Base-by-base conservation (phyloP, 805 yeast genomes). In the Ogataea parapolymorpha region DNA sequence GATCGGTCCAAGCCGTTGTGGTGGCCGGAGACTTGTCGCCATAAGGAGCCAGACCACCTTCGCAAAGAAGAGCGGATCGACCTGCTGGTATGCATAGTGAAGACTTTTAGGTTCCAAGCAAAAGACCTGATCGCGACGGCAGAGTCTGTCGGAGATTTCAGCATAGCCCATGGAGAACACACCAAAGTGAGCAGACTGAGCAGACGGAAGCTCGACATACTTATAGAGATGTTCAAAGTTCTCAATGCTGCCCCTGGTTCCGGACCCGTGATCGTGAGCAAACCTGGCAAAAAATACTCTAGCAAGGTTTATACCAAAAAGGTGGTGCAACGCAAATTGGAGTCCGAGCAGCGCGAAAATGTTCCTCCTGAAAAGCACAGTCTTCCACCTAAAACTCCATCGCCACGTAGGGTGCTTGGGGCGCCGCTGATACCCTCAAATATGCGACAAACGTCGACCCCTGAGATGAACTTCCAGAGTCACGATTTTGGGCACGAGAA, bases 1-100 rank as follows among this genome's bases (percentile, higher is more conserved):
- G 72, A 73, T 11, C 35, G 18, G 0, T 50, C 73, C 10, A 74
- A 67, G 46, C 93, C 91, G 0, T 52, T 55, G 5, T 83, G 90
- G 90, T 84, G 93, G 93, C 90, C 90, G 0, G 26, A 31, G 0
- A 42, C 48, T 10, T 74, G 80, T 1, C 64, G 75, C 26, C 91
- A 84, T 59, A 68, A 66, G 32, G 90, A 84, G 53, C 91, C 91
- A 0, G 91, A 83, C 55, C 91, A 85, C 61, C 62, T 85, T 42
- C 70, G 67, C 43, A 83, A 80, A 54, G 63, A 61, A 1, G 82
- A 79, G 50, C 63, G 93, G 39, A 52, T 82, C 14, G 54, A 53
- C 4, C 59, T 84, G 17, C 59, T 85, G 54, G 61, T 72, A 24
- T 48, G 62, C 10, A 66, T 79, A 10, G 36, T 69, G 5, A 37